phyloP scores from a whole-genome alignment of 768 basidiomycete genomes.

The Kwoniella shandongensis region DNA sequence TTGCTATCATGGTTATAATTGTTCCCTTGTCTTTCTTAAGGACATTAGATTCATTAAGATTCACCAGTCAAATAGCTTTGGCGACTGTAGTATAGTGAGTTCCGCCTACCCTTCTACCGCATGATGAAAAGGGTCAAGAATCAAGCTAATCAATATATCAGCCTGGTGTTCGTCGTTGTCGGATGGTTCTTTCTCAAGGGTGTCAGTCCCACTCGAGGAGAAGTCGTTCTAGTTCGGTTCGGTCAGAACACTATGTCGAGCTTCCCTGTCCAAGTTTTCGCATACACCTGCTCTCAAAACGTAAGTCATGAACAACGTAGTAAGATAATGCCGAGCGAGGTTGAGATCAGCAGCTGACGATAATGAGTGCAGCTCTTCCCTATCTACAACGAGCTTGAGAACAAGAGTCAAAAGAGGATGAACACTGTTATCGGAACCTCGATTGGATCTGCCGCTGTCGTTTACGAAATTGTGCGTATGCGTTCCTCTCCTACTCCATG shows the following conservation, averaged over 20 bases:
- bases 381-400: constrained; percentile 83
- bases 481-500: not conserved
- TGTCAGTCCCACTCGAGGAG: constrained; percentile 39
- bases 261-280: constrained; percentile 71
- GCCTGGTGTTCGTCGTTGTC: constrained; percentile 51
- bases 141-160: constrained; percentile 10
- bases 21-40: constrained; percentile 81
- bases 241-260: constrained; percentile 55
- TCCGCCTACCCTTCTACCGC: too few relatives aligned
- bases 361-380: constrained; percentile 70
- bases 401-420: constrained; percentile 77
- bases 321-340: too few relatives aligned
- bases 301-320: constrained; percentile 6
- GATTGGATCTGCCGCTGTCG: constrained; percentile 77
- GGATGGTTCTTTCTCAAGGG: constrained; percentile 51
- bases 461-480: constrained; percentile 77
- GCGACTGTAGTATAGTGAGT: constrained; percentile 76
- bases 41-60: constrained; percentile 77
- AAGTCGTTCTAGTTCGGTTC: constrained; percentile 45
- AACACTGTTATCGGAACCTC: constrained; percentile 83
- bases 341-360: not conserved
- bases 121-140: not conserved
- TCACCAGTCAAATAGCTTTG: constrained; percentile 87
- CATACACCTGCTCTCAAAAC: constrained; percentile 44
- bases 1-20: constrained; percentile 67